Percentiles rank a stretch among this genome's conserved stretches.
Conservation (phyloP, 305 asterid genomes). For the Galium porrigens region DNA sequence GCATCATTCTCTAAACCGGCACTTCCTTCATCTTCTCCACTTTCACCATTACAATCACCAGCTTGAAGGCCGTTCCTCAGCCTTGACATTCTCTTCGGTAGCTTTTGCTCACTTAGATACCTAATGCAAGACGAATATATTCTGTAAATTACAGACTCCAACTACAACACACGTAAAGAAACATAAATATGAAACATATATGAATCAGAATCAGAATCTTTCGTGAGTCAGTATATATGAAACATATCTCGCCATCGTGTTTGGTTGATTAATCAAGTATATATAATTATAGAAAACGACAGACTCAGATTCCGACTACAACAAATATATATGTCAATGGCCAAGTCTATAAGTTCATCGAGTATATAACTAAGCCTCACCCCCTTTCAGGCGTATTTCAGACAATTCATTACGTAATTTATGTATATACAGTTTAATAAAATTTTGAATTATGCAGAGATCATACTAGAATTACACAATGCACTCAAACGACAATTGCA, state of each 20-base stretch:
- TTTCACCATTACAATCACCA: slow-evolving; percentile 1
- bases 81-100: background rate
- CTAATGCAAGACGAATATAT: slow-evolving; percentile 16
- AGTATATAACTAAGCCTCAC: background rate
- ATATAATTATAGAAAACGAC: background rate
- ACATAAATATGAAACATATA: too few species aligned
- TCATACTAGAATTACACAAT: background rate
- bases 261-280: background rate
- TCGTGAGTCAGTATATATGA: background rate
- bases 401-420: background rate
- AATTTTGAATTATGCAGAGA: background rate
- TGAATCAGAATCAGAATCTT: background rate
- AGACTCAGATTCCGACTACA: background rate
- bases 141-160: slow-evolving; percentile 31
- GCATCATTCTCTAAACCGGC: slow-evolving; percentile 40
- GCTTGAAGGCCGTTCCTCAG: background rate
- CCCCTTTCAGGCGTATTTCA: background rate
- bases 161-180: slow-evolving; percentile 11
- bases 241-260: background rate
- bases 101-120: background rate
- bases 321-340: background rate
- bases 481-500: background rate
- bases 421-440: background rate
- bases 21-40: slow-evolving; percentile 27
- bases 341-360: background rate